A percentile compares a stretch with the other conserved stretches of the same genome.
Conservation (phyloP, 768 basidiomycete genomes). For the Cytidiella melzeri region DNA sequence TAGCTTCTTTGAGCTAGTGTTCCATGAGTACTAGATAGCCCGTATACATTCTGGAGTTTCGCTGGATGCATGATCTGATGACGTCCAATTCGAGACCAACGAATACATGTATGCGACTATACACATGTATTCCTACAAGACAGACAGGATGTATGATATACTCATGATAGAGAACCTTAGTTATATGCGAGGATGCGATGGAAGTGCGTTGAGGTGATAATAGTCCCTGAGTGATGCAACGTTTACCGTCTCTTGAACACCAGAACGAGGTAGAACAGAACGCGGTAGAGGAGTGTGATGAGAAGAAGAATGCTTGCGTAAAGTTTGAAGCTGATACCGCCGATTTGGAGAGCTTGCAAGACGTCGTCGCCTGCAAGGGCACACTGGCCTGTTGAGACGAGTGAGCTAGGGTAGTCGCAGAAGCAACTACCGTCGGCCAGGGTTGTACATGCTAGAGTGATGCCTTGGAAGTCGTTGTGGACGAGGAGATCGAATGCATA, state of each 20-base stretch:
- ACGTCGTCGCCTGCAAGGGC: constrained; percentile 47
- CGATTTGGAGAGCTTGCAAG: constrained; percentile 40
- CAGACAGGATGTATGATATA: too few species aligned
- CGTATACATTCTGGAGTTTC: too few species aligned
- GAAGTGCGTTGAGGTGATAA: too few species aligned
- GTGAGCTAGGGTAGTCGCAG: constrained; percentile 46
- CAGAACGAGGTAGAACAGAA: constrained; percentile 27
- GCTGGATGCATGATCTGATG: too few species aligned
- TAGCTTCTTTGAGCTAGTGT: constrained; percentile 3
- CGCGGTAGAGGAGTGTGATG: constrained; percentile 41
- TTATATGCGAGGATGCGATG: too few species aligned
- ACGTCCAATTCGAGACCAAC: too few species aligned
- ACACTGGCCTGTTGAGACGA: constrained; percentile 32
- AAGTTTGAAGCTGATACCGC: constrained; percentile 35
- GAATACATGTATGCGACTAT: too few species aligned
- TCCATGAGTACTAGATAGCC: too few species aligned
- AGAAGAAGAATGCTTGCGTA: constrained; percentile 40
- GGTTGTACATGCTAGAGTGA: constrained; percentile 37
- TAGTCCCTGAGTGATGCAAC: too few species aligned
- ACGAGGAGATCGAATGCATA: constrained; percentile 22
- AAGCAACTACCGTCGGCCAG: constrained; percentile 30
- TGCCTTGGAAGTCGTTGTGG: constrained; percentile 43
- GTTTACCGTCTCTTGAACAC: constrained; percentile 12
- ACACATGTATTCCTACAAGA: too few species aligned
- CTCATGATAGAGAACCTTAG: too few species aligned